Evolutionary conservation across 139 green algal genomes (phyloP), one percentile per base, ranked within the genome.

Genomic region (Klebsormidium nitens): DNA sequence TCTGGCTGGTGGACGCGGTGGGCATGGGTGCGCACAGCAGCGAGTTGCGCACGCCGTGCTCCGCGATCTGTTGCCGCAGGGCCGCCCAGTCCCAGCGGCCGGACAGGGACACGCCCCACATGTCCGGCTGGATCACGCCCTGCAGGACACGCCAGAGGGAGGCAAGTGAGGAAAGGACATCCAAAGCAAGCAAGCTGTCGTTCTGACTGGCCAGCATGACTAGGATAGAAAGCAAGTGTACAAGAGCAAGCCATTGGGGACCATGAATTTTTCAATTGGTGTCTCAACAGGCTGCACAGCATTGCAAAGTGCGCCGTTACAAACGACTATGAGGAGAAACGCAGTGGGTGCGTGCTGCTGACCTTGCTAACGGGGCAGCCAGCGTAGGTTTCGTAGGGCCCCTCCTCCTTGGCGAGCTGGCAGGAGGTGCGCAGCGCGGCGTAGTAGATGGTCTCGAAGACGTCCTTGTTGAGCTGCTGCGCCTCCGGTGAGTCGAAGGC

Each of bases 371-470:
- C 35, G 26, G 76, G 78, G 29, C 39, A 89, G 74, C 64, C 79
- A 74, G 64, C 85, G 75, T 97, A 99, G 1, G 89, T 91, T 67
- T 85, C 68, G 78, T 99, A 99, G 5, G 85, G 39, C 1, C 94
- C 89, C 23, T 96, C 71, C 19, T 40, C 40, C 72, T 89, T 75
- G 23, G 93, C 92, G 55, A 98, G 75, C 42, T 87, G 81, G 77
- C 81, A 91, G 36, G 89, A 96, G 28, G 74, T 64, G 29, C 52
- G 72, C 26, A 98, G 85, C 2, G 91, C 87, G 5, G 89, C 75
- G 76, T 84, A 96, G 88, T 99, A 99, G 58, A 99, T 92, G 49
- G 81, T 86, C 85, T 99, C 94, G 82, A 97, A 97, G 66, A 99
- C 95, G 36, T 97, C 86, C 38, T 79, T 83, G 87, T 93, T 95